Evolutionary conservation across 2,329 filamentous ascomycete genomes (phyloP).

Genomic region (Botrytis fabae): DNA sequence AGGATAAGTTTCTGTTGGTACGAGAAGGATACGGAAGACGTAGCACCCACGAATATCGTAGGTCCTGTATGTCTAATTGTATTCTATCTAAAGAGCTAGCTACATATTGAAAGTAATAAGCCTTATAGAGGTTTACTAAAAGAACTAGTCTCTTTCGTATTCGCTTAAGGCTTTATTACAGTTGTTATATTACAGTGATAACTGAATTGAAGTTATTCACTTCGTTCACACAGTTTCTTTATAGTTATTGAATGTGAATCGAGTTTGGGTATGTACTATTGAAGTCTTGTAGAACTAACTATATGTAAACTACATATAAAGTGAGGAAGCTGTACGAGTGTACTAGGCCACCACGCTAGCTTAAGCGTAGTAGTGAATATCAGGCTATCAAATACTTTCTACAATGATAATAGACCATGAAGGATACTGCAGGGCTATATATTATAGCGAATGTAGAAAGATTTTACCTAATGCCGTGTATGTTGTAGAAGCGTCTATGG

Average conservation of each 20-base stretch:
- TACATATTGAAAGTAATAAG: too few relatives aligned
- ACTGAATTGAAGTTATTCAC: too few relatives aligned
- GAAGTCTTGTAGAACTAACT: background rate
- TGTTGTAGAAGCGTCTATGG: accelerated
- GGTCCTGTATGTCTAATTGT: too few relatives aligned
- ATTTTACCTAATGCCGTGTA: background rate
- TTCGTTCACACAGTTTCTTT: too few relatives aligned
- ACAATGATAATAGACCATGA: background rate
- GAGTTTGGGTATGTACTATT: background rate
- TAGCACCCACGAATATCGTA: too few relatives aligned
- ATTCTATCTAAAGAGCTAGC: too few relatives aligned
- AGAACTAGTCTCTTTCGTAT: too few relatives aligned
- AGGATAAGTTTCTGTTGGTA: background rate
- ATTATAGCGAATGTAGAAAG: too few relatives aligned
- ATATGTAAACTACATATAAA: background rate
- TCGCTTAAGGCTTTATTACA: too few relatives aligned
- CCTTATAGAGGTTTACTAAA: too few relatives aligned
- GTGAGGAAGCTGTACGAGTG: background rate
- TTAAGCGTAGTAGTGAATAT: background rate
- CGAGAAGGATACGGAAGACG: too few relatives aligned
- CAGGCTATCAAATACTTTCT: background rate
- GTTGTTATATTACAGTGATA: too few relatives aligned
- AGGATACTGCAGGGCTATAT: background rate
- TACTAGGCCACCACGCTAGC: background rate
- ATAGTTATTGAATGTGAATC: background rate